A percentile compares a stretch with the other conserved stretches of the same genome.
Conservation (phyloP, 495 filamentous ascomycete genomes). For the Penicillium angulare region DNA sequence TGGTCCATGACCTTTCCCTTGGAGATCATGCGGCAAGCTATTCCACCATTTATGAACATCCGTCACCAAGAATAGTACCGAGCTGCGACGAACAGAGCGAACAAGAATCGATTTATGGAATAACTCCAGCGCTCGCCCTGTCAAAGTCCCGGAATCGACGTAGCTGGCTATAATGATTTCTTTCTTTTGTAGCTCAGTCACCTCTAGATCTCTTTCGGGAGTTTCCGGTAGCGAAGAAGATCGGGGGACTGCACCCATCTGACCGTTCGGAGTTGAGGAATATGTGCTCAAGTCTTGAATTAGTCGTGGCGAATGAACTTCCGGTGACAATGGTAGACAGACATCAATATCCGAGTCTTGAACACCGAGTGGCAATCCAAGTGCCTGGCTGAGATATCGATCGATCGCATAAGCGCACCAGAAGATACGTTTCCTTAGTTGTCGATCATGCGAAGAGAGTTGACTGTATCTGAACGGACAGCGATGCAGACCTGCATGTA, state of each 20-base stretch:
- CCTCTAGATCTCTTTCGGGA: not conserved
- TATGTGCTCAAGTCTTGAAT: not conserved
- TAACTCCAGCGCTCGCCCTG: constrained; percentile 38
- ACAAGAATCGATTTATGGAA: constrained; percentile 44
- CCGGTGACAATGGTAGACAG: constrained; percentile 31
- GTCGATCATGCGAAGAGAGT: constrained; percentile 39
- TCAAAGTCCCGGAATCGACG: constrained; percentile 39
- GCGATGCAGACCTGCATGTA: constrained; percentile 42
- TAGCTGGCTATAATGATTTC: constrained; percentile 38
- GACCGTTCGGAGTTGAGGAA: not conserved
- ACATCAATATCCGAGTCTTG: constrained; percentile 46
- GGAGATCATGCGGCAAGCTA: constrained; percentile 32
- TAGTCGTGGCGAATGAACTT: constrained; percentile 27
- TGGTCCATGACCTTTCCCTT: constrained; percentile 7
- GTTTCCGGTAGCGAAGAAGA: not conserved
- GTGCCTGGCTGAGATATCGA: constrained; percentile 46
- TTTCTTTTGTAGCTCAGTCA: constrained; percentile 2
- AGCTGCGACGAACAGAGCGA: constrained; percentile 34
- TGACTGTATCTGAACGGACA: constrained; percentile 44
- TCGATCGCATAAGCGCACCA: constrained; percentile 53
- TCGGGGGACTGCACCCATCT: not conserved
- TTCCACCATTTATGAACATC: constrained; percentile 50
- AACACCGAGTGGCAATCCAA: constrained; percentile 44
- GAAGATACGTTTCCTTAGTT: constrained; percentile 46
- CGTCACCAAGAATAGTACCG: constrained; percentile 37